Evolutionary conservation across 2,329 filamentous ascomycete species (phyloP), one percentile per base, ranked within the genome.

Genomic region (Penicillium sumatraense): DNA sequence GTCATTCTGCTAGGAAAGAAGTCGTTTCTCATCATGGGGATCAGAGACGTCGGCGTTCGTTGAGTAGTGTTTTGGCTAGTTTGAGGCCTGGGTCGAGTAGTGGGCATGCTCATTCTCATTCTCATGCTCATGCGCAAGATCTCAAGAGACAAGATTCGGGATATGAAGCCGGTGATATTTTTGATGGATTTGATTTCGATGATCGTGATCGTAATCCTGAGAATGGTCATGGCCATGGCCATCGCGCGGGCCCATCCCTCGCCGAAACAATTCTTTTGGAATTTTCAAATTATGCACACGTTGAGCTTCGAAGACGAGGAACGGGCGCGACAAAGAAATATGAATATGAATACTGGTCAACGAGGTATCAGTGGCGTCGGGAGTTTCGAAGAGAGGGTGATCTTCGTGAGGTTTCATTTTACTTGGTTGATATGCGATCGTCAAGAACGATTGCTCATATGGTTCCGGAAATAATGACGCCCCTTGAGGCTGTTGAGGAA

Each of bases 201-300:
- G 21, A 41, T 24, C 11, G 14, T 16, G 21, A 16, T 23, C 10
- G 14, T 14, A 13, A n/a, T 23, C 2, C 11, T 9, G 38, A 24
- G 13, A 24, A 16, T 24, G 21, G 38, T 5, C 7, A 14, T 24
- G 38, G 38, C 1, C 4, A 16, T 23, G 38, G 38, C 1, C 9
- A 13, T 5, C 5, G 21, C 7, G 20, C 20, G 13, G 51, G 49
- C 20, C 41, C 53, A 10, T 68, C 80, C 41, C 85, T 90, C 16
- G 90, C 88, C 54, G 91, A 96, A 72, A 88, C 84, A 31, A 89
- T 93, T 72, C 90, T 92, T 75, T 83, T 99, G 29, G 93, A 98
- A 72, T 99, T 97, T 72, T 96, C 91, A 62, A 99, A 98, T 78
- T 99, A 99, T 72, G 93, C 93, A 2, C 91, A 95, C 65, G 86